Conservation (phyloP, 805 yeast genomes). For the Wickerhamiella alocasiicola region DNA sequence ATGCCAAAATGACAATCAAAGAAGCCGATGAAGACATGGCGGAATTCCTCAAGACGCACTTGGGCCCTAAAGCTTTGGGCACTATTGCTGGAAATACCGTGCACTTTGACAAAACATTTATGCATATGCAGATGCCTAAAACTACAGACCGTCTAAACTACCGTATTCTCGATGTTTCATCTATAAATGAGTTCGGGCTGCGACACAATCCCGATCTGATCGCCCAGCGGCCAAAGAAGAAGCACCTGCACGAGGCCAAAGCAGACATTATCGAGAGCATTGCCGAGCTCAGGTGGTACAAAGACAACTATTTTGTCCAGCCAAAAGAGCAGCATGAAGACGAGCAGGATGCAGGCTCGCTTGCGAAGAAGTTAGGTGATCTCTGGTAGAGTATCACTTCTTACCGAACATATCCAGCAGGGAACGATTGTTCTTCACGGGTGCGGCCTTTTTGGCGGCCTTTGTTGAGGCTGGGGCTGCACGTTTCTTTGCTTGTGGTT, state of each 20-base stretch:
- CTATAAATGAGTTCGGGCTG: slow-evolving; percentile 66
- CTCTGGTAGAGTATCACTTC: slow-evolving; percentile 1
- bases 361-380: too few relatives aligned
- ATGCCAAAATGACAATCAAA: slow-evolving; percentile 38
- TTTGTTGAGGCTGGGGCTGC: slow-evolving; percentile 2
- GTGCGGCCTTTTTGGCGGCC: slow-evolving; percentile 13
- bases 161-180: slow-evolving; percentile 78
- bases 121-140: slow-evolving; percentile 71
- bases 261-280: slow-evolving; percentile 85
- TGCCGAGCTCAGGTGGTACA: slow-evolving; percentile 65
- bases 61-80: slow-evolving; percentile 44
- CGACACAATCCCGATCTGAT: slow-evolving; percentile 64
- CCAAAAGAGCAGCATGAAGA: background rate
- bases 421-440: slow-evolving; percentile 21
- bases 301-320: slow-evolving; percentile 42
- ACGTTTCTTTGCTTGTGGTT: slow-evolving; percentile 3
- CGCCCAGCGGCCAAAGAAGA: slow-evolving; percentile 48
- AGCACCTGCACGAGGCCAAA: slow-evolving; percentile 69
- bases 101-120: slow-evolving; percentile 79
- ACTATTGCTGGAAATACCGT: slow-evolving; percentile 83
- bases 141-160: slow-evolving; percentile 50
- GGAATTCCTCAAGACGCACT: slow-evolving; percentile 13
- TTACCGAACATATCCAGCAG: slow-evolving; percentile 27
- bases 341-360: background rate
- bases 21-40: slow-evolving; percentile 57